Percentiles rank a stretch among this genome's conserved stretches.
Conservation (phyloP, 2,329 filamentous ascomycete species). For the Alternaria sp. region DNA sequence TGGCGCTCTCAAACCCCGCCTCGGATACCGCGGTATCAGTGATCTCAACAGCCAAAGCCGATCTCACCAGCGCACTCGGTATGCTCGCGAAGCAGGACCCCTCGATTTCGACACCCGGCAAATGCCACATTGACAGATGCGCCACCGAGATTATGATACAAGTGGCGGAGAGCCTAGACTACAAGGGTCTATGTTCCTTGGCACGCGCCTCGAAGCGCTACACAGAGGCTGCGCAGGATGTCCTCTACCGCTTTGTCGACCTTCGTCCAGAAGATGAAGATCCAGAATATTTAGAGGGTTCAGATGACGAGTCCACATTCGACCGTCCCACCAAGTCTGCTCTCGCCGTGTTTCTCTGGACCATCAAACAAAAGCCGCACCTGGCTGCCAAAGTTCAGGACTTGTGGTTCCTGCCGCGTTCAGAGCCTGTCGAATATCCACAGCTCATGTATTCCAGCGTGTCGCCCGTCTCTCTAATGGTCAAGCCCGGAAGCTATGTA, state of each 20-base stretch:
- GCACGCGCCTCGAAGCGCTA: not conserved
- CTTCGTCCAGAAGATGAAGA: not conserved
- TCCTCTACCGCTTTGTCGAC: not conserved
- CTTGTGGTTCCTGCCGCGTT: not conserved
- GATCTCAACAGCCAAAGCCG: not conserved
- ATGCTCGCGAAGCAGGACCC: not conserved
- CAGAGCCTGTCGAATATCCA: too few species aligned
- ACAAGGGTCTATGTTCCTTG: not conserved
- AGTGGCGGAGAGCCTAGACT: not conserved
- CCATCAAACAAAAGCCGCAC: not conserved
- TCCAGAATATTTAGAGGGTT: too few species aligned
- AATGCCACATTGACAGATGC: not conserved
- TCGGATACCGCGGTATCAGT: not conserved
- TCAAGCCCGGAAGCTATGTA: too few species aligned
- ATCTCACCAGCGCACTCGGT: not conserved
- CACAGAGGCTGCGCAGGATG: not conserved
- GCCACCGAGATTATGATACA: not conserved
- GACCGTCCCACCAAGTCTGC: not conserved
- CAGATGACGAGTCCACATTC: too few species aligned
- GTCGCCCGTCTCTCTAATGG: too few species aligned
- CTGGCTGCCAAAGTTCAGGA: not conserved
- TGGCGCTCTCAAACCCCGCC: not conserved
- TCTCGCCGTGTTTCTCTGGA: not conserved
- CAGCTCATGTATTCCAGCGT: too few species aligned
- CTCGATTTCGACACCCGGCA: not conserved